Evolutionary conservation across 139 green algal genomes (phyloP).

Genomic region (Volvox reticuliferus): DNA sequence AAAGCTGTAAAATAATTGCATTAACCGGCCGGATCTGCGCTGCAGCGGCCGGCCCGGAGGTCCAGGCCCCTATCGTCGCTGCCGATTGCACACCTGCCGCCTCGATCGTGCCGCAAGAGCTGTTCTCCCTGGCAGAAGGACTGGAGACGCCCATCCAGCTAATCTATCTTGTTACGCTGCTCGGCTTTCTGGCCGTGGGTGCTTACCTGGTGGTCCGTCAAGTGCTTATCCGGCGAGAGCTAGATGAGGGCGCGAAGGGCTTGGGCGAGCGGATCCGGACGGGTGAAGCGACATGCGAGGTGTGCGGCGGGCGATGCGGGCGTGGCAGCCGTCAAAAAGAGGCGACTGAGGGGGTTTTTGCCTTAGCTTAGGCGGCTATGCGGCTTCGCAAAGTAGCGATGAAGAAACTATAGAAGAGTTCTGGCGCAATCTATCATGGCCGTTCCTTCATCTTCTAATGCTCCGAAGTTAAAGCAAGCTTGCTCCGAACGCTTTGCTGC

Average conservation of each 20-base stretch:
- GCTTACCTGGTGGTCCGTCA: slow-evolving; percentile 96
- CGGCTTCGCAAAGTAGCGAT: too few species aligned
- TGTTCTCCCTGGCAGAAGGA: slow-evolving; percentile 74
- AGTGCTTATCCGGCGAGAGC: slow-evolving; percentile 93
- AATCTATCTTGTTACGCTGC: slow-evolving; percentile 90
- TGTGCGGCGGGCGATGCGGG: slow-evolving; percentile 9
- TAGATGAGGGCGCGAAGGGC: slow-evolving; percentile 97
- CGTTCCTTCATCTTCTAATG: too few species aligned
- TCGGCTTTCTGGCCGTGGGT: slow-evolving; percentile 89
- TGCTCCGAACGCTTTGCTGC: too few species aligned
- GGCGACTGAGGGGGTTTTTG: too few species aligned
- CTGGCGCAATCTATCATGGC: too few species aligned
- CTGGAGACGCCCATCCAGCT: slow-evolving; percentile 93
- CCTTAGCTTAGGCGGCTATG: too few species aligned
- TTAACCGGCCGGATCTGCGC: background rate
- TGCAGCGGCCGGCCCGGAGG: background rate
- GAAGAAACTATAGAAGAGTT: too few species aligned
- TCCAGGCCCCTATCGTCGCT: background rate
- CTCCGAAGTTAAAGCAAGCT: too few species aligned
- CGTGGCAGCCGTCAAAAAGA: background rate
- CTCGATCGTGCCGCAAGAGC: slow-evolving; percentile 21
- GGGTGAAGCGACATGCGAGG: slow-evolving; percentile 85
- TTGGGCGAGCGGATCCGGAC: slow-evolving; percentile 94
- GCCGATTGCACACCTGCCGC: background rate
- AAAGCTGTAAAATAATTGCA: background rate